Base-by-base conservation (phyloP, 768 basidiomycete species). In the Pleurotus tuber-regium region DNA sequence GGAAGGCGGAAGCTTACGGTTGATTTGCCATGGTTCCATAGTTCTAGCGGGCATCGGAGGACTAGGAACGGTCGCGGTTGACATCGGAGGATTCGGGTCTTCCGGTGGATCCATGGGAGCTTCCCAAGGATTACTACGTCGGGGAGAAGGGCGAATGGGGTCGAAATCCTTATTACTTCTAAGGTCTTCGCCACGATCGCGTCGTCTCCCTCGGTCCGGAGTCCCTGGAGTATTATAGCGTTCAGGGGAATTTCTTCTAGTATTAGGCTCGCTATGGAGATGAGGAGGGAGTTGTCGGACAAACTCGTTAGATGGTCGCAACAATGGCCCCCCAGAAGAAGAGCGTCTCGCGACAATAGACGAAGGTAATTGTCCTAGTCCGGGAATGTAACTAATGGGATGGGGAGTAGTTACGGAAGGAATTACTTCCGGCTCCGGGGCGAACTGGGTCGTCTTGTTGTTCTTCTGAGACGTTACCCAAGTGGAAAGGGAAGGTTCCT, bases 1-100 rank as follows among this genome's bases (percentile, higher is more conserved):
- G 7, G 50, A 44, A 29, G 28, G 6, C n/a, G 39, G 4, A 4
- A 53, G n/a, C 14, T 38, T 53, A 14, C n/a, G 19, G 44, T 53
- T 53, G 21, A 53, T 18, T 25, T 53, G 43, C 52, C 44, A 47
- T n/a, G 9, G 26, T 16, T 47, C 28, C 8, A 18, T n/a, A 30
- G 25, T 38, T 8, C 33, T 23, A 16, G n/a, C n/a, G n/a, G n/a
- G n/a, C n/a, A 16, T 7, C 8, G 21, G 7, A 8, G n/a, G n/a
- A 7, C 8, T 7, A 41, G n/a, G 39, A 23, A 10, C 39, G 18
- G 39, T 16, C 7, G 21, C 39, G 21, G n/a, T 23, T 8, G 19
- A 23, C 26, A n/a, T 8, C 3, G 14, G 28, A 28, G 21, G 26
- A 6, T 23, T 7, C 18, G 14, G 28, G 18, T 18, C 44, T 18